Base-by-base conservation (phyloP, 306 rosid species). In the Cucurbita ficifolia region DNA sequence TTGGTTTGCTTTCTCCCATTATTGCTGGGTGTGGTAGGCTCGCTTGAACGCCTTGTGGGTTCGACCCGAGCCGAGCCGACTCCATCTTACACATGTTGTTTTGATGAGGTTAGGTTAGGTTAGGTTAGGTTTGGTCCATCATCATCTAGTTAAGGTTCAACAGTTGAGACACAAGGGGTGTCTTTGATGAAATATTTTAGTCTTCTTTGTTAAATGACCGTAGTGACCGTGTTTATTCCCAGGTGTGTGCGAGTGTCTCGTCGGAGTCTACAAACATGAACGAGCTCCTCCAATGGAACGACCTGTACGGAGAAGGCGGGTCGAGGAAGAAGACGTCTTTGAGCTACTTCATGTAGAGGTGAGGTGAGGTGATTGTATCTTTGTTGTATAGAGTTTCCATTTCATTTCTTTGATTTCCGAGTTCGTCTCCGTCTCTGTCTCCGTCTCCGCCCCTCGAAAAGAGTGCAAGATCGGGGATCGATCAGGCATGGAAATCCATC, bases 221-320 rank as follows among this genome's bases (percentile, higher is more conserved):
- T 73, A 19, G 0, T 63, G 2, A 5, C 17, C 4, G 14, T n/a
- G 7, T 48, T 57, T 13, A n/a, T 54, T 80, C 79, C 8, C 79
- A 94, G 98, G 95, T 90, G 18, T 87, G 97, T 72, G 98, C 98
- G 4, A 94, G 98, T 35, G 97, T 94, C 76, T 90, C 98, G 5
- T 86, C 96, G 1, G 97, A 90, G 73, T 90, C 98, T 0, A 83
- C 84, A 18, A 94, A 89, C 79, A 94, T 89, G 96, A 94, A 76
- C 9, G 97, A 87, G 65, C 95, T 94, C 45, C 88, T 83, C 53
- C 96, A 87, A 76, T 94, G 98, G 98, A 94, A 94, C 62, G 97
- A 94, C 64, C 80, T 89, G 6, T 94, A 94, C 57, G 98, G 98
- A 68, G 98, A 94, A 82, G 97, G 97, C 8, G 98, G 98, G 71